Evolutionary conservation across 176 grass and related monocot genomes (phyloP).

Genomic region (Elymus sibiricus): DNA sequence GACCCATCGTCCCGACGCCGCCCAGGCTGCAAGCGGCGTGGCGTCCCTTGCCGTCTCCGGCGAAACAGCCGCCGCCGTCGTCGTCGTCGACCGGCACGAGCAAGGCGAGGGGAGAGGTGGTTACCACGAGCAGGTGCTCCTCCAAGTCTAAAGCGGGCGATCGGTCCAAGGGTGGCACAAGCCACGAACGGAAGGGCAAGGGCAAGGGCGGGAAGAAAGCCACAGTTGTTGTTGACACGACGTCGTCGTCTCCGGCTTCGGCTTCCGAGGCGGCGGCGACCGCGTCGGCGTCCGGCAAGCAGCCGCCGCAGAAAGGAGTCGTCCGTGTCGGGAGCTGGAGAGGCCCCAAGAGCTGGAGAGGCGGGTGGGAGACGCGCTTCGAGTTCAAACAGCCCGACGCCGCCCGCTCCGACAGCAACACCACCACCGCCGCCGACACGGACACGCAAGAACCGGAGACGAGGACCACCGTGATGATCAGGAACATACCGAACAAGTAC

Average conservation of each 20-base stretch:
- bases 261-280: background rate
- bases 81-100: background rate
- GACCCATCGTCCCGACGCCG: conserved; percentile 41
- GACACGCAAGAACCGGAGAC: conserved; percentile 42
- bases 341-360: conserved; percentile 29
- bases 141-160: background rate
- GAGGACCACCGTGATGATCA: conserved; percentile 96
- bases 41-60: background rate
- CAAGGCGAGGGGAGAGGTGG: conserved; percentile 32
- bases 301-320: conserved; percentile 41
- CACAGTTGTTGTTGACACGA: background rate
- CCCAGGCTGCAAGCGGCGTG: conserved; percentile 56
- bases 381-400: conserved; percentile 67
- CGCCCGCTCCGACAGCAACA: background rate
- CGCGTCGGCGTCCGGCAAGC: conserved; percentile 29
- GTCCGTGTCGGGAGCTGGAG: conserved; percentile 25
- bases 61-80: conserved; percentile 15
- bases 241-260: background rate
- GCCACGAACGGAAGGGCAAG: conserved; percentile 38
- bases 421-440: background rate
- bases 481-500: conserved; percentile 99
- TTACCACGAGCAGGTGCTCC: conserved; percentile 44
- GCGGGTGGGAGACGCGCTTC: conserved; percentile 60
- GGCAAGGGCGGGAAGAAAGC: conserved; percentile 15
- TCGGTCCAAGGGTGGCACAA: conserved; percentile 16